Percentiles rank a stretch among this genome's conserved stretches.
These are phyloP conservation scores for Mangifera indica DNA, from an alignment of 345 rosid genomes.

Conservation along the genomic window DNA sequence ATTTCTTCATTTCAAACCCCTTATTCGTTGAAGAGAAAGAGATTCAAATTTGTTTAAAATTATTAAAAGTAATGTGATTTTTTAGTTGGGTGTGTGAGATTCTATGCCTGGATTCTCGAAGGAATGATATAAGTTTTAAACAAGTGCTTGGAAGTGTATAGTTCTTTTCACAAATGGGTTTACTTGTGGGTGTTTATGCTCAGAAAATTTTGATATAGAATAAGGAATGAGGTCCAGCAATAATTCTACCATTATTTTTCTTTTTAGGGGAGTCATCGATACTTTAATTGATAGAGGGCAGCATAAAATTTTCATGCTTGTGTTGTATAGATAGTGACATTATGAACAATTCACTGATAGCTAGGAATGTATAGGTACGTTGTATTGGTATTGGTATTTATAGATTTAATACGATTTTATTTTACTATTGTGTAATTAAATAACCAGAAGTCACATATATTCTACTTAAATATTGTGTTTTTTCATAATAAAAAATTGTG, in stretches of 20 bases:
- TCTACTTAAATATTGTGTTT: too few relatives aligned
- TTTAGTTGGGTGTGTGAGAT: conserved; percentile 15
- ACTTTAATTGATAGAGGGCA: conserved; percentile 2
- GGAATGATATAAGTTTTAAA: background rate
- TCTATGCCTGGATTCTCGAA: conserved; percentile 22
- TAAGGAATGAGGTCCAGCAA: conserved; percentile 39
- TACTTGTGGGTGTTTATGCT: background rate
- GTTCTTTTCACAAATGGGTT: conserved; percentile 24
- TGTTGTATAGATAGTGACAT: conserved; percentile 7
- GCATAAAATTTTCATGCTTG: conserved; percentile 11
- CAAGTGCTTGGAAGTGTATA: conserved; percentile 1
- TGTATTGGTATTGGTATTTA: too few relatives aligned
- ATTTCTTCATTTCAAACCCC: too few relatives aligned
- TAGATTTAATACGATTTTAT: too few relatives aligned
- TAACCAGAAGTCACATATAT: too few relatives aligned
- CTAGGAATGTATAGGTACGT: too few relatives aligned
- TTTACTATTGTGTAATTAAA: too few relatives aligned
- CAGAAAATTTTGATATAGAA: conserved; percentile 19
- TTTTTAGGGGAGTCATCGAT: background rate
- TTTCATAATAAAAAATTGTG: too few relatives aligned
- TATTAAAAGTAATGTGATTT: background rate
- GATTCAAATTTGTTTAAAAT: too few relatives aligned
- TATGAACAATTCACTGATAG: background rate
- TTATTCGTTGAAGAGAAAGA: too few relatives aligned
- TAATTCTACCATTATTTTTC: conserved; percentile 28